phyloP scores from a whole-genome alignment of 371 early-diverging fungal genomes.

The Syncephalastrum contaminatum region DNA sequence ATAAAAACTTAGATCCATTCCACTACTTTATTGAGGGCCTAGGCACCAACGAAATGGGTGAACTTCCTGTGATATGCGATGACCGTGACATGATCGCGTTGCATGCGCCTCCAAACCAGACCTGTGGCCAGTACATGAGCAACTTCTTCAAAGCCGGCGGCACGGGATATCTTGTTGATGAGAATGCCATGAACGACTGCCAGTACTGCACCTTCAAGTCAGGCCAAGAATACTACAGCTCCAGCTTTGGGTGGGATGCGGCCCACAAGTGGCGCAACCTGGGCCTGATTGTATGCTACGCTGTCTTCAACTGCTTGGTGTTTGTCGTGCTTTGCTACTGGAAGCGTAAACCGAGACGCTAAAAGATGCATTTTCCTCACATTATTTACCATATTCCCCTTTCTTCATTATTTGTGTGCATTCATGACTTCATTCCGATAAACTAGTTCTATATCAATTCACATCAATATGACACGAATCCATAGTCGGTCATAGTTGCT shows the following conservation, averaged over 20 bases:
- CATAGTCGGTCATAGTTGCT: too few relatives aligned
- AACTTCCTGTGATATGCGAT: conserved; percentile 51
- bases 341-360: conserved; percentile 39
- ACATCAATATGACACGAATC: too few relatives aligned
- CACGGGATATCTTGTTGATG: conserved; percentile 56
- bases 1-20: conserved; percentile 39
- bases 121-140: conserved; percentile 63
- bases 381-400: background rate
- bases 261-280: conserved; percentile 72
- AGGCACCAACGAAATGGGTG: conserved; percentile 65
- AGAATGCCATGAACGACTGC: conserved; percentile 53
- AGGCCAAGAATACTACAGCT: conserved; percentile 61
- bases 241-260: conserved; percentile 57
- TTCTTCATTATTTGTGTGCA: conserved; percentile 1
- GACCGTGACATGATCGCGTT: conserved; percentile 45
- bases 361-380: conserved; percentile 10
- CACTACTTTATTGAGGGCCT: conserved; percentile 75
- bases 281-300: conserved; percentile 62
- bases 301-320: conserved; percentile 53
- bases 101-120: conserved; percentile 54
- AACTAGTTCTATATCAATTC: background rate
- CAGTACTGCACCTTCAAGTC: conserved; percentile 60
- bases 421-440: conserved; percentile 15
- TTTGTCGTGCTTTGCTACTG: conserved; percentile 44
- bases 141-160: conserved; percentile 48